phyloP scores from a whole-genome alignment of 805 yeast species.

The Debaryomyces maramus region DNA sequence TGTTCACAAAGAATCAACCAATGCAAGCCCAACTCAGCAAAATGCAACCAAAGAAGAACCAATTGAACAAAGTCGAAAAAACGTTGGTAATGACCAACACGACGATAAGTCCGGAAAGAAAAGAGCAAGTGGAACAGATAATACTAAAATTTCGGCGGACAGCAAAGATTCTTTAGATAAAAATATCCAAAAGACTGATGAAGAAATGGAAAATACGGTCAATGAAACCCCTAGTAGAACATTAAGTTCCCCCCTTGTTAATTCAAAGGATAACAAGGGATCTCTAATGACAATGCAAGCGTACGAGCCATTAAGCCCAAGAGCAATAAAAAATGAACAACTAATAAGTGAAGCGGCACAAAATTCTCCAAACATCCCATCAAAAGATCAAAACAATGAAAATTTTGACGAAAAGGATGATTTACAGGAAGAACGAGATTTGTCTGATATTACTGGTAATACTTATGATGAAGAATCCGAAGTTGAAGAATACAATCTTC shows the following conservation, averaged over 20 bases:
- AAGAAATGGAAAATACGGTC: background rate
- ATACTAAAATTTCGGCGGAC: background rate
- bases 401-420: background rate
- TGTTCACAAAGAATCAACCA: background rate
- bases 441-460: constrained; percentile 10
- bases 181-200: too few species aligned
- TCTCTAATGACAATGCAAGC: constrained; percentile 21
- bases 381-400: too few species aligned
- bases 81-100: background rate
- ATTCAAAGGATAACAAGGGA: too few species aligned
- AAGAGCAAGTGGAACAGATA: background rate
- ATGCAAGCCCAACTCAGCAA: background rate
- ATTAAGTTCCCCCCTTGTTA: background rate
- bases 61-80: constrained; percentile 4
- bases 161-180: too few species aligned
- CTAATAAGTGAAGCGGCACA: too few species aligned
- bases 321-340: background rate
- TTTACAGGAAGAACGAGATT: constrained; percentile 2
- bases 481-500: background rate
- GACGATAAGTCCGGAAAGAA: background rate
- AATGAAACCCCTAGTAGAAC: background rate
- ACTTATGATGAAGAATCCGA: background rate
- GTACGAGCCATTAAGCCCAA: constrained; percentile 13
- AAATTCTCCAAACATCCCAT: too few species aligned
- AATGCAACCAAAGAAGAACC: constrained; percentile 8